A percentile compares a stretch with the other conserved stretches of the same genome.
These are phyloP conservation scores for Thelonectria olida DNA, from an alignment of 2,329 filamentous ascomycete genomes.

Conservation along the genomic window DNA sequence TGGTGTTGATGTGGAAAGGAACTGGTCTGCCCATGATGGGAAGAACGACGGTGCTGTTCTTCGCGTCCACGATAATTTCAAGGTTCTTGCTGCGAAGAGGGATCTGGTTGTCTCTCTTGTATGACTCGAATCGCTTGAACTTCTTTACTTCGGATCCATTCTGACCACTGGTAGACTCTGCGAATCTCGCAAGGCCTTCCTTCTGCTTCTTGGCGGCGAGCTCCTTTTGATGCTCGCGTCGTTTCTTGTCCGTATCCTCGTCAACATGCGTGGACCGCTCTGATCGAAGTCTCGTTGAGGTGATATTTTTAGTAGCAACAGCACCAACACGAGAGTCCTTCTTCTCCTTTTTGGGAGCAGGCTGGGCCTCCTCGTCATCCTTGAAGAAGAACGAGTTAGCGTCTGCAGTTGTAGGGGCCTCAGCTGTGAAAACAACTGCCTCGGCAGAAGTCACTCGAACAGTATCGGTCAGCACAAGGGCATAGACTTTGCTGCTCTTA, in stretches of 20 bases:
- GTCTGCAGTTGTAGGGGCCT: conserved; percentile 90
- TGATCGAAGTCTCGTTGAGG: conserved; percentile 88
- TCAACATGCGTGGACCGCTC: conserved; percentile 89
- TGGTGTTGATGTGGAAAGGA: conserved; percentile 96
- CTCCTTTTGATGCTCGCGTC: conserved; percentile 93
- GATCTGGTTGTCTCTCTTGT: conserved; percentile 96
- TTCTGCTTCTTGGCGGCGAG: conserved; percentile 87
- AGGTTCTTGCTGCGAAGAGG: conserved; percentile 84
- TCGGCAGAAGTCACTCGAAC: conserved; percentile 85
- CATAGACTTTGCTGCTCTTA: conserved; percentile 89
- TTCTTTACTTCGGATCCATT: conserved; percentile 96
- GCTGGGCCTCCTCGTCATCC: conserved; percentile 88
- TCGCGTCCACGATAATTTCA: conserved; percentile 88
- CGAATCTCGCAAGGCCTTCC: conserved; percentile 85
- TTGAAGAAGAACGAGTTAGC: conserved; percentile 99
- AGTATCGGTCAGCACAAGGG: conserved; percentile 90
- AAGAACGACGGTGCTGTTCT: conserved; percentile 88
- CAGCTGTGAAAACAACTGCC: conserved; percentile 89
- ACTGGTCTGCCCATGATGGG: conserved; percentile 98
- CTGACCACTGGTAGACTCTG: conserved; percentile 83
- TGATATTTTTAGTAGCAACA: conserved; percentile 94
- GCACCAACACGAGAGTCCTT: conserved; percentile 84
- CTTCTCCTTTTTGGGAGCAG: conserved; percentile 90
- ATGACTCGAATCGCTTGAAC: conserved; percentile 99
- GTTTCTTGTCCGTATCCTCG: conserved; percentile 87